These are phyloP conservation scores for Acmispon strigosus DNA, from an alignment of 306 rosid genomes.

Conservation along the genomic window DNA sequence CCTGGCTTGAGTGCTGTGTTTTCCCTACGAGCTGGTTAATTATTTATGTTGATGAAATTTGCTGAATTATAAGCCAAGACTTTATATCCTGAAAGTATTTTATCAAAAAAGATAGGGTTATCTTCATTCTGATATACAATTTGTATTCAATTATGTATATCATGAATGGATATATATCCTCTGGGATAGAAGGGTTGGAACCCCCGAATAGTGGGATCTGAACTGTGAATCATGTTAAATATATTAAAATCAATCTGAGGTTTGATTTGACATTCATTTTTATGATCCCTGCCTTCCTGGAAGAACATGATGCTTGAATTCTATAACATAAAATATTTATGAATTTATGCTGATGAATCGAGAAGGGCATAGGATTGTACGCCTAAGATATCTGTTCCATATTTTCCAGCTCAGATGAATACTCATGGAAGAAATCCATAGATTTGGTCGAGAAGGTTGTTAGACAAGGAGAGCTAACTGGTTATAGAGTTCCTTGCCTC, in stretches of 20 bases:
- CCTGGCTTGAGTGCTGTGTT: slow-evolving; percentile 12
- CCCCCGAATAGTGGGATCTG: not conserved
- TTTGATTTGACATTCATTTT: slow-evolving; percentile 10
- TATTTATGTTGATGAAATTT: not conserved
- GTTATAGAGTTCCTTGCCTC: slow-evolving; percentile 71
- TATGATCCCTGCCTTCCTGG: not conserved
- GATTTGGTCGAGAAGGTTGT: slow-evolving; percentile 78
- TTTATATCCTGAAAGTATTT: not conserved
- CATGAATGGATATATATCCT: too few species aligned
- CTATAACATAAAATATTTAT: not conserved
- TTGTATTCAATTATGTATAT: too few species aligned
- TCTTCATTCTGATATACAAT: too few species aligned
- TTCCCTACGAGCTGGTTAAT: slow-evolving; percentile 4
- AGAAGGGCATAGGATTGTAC: not conserved
- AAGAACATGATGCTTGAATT: slow-evolving; percentile 6
- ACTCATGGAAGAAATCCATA: slow-evolving; percentile 71
- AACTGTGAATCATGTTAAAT: not conserved
- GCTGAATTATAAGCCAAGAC: not conserved
- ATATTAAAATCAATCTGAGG: not conserved
- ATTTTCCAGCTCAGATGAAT: slow-evolving; percentile 69
- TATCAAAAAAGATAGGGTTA: too few species aligned
- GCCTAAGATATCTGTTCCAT: slow-evolving; percentile 15
- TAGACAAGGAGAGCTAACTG: slow-evolving; percentile 68
- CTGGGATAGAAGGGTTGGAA: too few species aligned
- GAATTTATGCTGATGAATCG: not conserved